Conservation (phyloP, 371 early-diverging fungal genomes). For the Rhizomucor pusillus region DNA sequence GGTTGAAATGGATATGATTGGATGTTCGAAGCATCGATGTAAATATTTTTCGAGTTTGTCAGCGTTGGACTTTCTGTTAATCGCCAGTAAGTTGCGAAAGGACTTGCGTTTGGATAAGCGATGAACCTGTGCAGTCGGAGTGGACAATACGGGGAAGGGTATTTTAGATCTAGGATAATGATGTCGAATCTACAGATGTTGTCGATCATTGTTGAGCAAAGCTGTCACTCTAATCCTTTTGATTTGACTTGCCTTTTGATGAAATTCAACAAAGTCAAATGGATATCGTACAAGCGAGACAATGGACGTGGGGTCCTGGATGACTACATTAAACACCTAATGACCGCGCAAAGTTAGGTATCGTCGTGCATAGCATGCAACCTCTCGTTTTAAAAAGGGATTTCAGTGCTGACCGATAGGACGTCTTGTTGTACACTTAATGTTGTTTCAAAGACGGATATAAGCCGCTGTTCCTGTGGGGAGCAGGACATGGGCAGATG, state of each 20-base stretch:
- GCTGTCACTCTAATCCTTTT: background rate
- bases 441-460: conserved; percentile 43
- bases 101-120: conserved; percentile 22
- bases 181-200: conserved; percentile 24
- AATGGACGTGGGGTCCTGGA: conserved; percentile 43
- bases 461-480: conserved; percentile 12
- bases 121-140: conserved; percentile 21
- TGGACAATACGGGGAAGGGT: conserved; percentile 32
- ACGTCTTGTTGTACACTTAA: conserved; percentile 30
- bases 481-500: conserved; percentile 14
- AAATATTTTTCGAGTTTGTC: conserved; percentile 44
- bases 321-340: conserved; percentile 59
- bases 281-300: conserved; percentile 56
- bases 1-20: conserved; percentile 35
- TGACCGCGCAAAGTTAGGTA: no score
- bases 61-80: conserved; percentile 35
- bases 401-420: conserved; percentile 24
- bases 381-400: background rate
- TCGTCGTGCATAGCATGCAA: no score
- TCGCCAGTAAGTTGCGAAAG: conserved; percentile 24
- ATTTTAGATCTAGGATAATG: conserved; percentile 43
- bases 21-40: conserved; percentile 39
- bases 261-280: conserved; percentile 61
- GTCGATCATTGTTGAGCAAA: background rate
- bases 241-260: conserved; percentile 45